These are phyloP conservation scores for Pythium apleroticum DNA, from an alignment of 352 stramenopile genomes.

Conservation along the genomic window DNA sequence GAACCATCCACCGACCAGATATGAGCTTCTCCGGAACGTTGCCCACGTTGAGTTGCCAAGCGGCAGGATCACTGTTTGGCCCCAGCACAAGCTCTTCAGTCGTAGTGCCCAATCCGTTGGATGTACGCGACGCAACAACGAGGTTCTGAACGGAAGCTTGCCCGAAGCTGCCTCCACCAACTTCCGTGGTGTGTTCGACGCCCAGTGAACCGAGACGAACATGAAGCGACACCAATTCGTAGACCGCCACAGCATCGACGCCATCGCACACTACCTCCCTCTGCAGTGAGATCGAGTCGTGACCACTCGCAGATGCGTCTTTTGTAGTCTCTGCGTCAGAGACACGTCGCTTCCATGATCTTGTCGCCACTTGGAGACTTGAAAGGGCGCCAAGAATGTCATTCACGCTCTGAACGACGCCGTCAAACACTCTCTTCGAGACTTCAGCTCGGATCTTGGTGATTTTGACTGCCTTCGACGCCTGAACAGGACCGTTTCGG, in stretches of 20 bases:
- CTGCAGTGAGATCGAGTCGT: neutral
- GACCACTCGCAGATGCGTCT: neutral
- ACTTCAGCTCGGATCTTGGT: conserved; percentile 39
- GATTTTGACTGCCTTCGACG: conserved; percentile 4
- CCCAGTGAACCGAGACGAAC: conserved; percentile 51
- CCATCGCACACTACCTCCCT: conserved; percentile 47
- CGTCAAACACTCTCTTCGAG: conserved; percentile 30
- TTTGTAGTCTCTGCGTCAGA: neutral
- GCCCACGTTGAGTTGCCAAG: conserved; percentile 71
- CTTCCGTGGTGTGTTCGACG: conserved; percentile 29
- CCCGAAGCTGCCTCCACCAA: conserved; percentile 22
- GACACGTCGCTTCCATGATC: neutral
- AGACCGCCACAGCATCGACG: conserved; percentile 32
- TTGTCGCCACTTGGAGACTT: neutral
- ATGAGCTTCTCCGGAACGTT: conserved; percentile 75
- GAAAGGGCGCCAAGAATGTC: conserved; percentile 14
- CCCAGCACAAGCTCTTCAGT: conserved; percentile 73
- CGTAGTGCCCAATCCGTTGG: neutral
- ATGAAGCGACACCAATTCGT: conserved; percentile 42
- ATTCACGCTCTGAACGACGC: conserved; percentile 12
- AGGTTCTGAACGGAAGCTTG: conserved; percentile 63
- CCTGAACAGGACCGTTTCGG: neutral
- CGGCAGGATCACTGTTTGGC: conserved; percentile 54
- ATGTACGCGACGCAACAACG: conserved; percentile 38
- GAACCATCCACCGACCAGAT: conserved; percentile 52